A percentile compares a stretch with the other conserved stretches of the same genome.
phyloP scores from a whole-genome alignment of 2,329 filamentous ascomycete species.

The Amauroascus niger region DNA sequence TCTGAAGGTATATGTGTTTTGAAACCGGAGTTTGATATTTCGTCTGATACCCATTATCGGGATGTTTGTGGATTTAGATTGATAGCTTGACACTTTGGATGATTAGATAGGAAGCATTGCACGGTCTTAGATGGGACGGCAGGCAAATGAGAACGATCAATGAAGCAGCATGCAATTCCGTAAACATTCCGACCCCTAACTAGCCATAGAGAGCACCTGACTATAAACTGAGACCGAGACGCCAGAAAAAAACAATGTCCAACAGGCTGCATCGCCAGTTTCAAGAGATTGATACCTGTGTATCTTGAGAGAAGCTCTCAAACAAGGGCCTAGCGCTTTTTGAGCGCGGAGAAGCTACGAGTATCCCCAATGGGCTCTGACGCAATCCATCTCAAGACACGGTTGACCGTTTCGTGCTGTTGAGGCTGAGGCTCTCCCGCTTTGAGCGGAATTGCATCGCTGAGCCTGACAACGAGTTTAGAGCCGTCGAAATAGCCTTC shows the following conservation, averaged over 20 bases:
- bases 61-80: not conserved
- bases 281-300: too few relatives aligned
- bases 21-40: not conserved
- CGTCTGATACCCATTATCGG: not conserved
- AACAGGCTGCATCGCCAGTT: too few relatives aligned
- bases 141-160: not conserved
- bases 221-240: too few relatives aligned
- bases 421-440: not conserved
- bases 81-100: too few relatives aligned
- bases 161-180: too few relatives aligned
- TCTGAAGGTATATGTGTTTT: not conserved
- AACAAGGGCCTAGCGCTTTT: not conserved
- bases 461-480: not conserved
- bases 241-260: too few relatives aligned
- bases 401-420: not conserved
- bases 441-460: not conserved
- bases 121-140: not conserved
- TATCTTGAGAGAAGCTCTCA: too few relatives aligned
- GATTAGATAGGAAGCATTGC: not conserved
- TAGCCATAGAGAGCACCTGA: too few relatives aligned
- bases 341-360: not conserved
- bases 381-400: not conserved
- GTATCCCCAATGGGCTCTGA: not conserved
- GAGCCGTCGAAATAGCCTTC: not conserved
- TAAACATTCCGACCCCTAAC: too few relatives aligned